phyloP scores from a whole-genome alignment of 1,139 yeast genomes.

The Pneumocystis murina region DNA sequence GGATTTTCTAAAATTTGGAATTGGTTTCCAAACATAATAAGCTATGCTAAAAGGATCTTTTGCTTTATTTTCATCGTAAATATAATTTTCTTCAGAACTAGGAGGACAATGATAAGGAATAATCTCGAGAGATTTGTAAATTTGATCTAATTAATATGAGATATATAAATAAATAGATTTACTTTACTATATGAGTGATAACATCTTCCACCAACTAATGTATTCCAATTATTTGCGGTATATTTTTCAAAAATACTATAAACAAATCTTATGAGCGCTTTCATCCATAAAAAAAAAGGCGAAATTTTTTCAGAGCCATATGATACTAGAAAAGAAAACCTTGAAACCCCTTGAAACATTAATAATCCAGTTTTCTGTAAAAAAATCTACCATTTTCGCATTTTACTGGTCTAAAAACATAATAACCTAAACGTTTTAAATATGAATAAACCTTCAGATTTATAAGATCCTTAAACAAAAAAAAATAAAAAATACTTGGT shows the following conservation, averaged over 20 bases:
- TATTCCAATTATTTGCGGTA: constrained; percentile 11
- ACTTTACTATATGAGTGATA: constrained; percentile 13
- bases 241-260: constrained; percentile 1
- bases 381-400: not conserved
- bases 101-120: constrained; percentile 10
- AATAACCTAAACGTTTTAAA: constrained; percentile 65
- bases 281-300: not conserved
- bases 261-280: constrained; percentile 1
- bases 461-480: not conserved
- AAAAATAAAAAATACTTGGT: constrained; percentile 25
- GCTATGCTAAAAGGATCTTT: constrained; percentile 22
- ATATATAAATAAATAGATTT: not conserved
- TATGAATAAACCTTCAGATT: constrained; percentile 44
- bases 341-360: not conserved
- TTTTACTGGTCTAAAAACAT: constrained; percentile 32
- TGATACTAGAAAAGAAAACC: not conserved
- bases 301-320: not conserved
- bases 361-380: not conserved
- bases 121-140: constrained; percentile 10
- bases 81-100: constrained; percentile 1
- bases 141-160: not conserved
- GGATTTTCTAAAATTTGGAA: constrained; percentile 51
- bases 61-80: constrained; percentile 1
- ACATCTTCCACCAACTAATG: constrained; percentile 9
- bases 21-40: constrained; percentile 79